A percentile compares a stretch with the other conserved stretches of the same genome.
phyloP scores from a whole-genome alignment of 2,329 filamentous ascomycete species.

The Chrysoporthe deuterocubensis region DNA sequence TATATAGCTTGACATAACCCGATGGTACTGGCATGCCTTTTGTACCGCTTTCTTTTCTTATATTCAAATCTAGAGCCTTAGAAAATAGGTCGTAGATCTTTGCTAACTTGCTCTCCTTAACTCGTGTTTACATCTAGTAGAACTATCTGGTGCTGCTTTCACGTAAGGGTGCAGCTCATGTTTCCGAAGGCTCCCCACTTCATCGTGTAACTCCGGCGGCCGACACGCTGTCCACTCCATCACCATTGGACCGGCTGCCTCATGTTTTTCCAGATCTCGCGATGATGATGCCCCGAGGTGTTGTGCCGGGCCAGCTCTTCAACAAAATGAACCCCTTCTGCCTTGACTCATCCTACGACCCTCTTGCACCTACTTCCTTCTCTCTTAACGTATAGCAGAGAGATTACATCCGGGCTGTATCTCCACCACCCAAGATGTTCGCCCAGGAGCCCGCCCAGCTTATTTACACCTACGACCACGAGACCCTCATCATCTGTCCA shows the following conservation, averaged over 20 bases:
- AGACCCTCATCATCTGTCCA: slow-evolving; percentile 51
- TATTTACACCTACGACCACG: slow-evolving; percentile 45
- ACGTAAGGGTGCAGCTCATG: slow-evolving; percentile 8
- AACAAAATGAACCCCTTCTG: not conserved
- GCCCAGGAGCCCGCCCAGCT: slow-evolving; percentile 27
- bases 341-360: not conserved
- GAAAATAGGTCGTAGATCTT: too few relatives aligned
- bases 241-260: slow-evolving; percentile 17
- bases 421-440: slow-evolving; percentile 24
- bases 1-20: too few relatives aligned
- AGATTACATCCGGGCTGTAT: too few relatives aligned
- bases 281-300: slow-evolving; percentile 25
- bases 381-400: not conserved
- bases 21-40: too few relatives aligned
- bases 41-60: too few relatives aligned
- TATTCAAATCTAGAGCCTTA: too few relatives aligned
- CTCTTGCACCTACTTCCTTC: too few relatives aligned
- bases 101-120: too few relatives aligned
- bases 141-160: not conserved
- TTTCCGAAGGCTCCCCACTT: slow-evolving; percentile 4
- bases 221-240: not conserved
- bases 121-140: not conserved
- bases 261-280: slow-evolving; percentile 11
- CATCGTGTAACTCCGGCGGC: not conserved
- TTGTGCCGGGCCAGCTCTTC: not conserved